Conservation (phyloP, 179 eudicot species). For the Vitellaria paradoxa region DNA sequence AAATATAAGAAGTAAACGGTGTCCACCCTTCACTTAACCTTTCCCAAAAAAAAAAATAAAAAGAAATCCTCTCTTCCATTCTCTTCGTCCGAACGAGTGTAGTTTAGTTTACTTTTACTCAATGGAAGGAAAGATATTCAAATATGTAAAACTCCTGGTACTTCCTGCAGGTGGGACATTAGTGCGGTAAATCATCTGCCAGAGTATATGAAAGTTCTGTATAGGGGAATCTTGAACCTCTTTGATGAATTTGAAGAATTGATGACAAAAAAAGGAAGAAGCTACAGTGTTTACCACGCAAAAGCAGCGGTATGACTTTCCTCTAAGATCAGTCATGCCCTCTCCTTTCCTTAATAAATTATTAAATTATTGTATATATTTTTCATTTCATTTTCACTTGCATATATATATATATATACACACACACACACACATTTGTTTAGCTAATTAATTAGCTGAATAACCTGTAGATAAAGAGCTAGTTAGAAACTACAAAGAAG, state of each 20-base stretch:
- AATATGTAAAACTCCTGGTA: slow-evolving; percentile 14
- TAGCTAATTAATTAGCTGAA: no score
- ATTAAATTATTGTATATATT: no score
- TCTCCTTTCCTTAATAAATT: no score
- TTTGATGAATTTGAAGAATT: slow-evolving; percentile 23
- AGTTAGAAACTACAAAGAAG: not conserved
- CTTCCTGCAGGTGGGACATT: slow-evolving; percentile 27
- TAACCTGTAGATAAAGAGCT: slow-evolving; percentile 19
- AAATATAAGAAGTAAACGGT: not conserved
- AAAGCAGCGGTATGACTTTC: slow-evolving; percentile 18
- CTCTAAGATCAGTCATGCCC: not conserved
- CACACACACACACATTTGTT: no score
- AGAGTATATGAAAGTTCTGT: slow-evolving; percentile 23
- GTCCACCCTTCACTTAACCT: no score
- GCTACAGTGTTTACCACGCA: slow-evolving; percentile 14
- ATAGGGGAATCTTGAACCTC: slow-evolving; percentile 19
- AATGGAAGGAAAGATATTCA: slow-evolving; percentile 1
- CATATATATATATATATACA: not conserved
- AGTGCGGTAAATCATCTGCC: slow-evolving; percentile 22
- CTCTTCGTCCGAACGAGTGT: no score
- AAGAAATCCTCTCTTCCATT: no score
- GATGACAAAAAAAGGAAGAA: slow-evolving; percentile 9
- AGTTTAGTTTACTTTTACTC: no score
- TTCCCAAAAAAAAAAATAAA: no score
- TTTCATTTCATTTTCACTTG: not conserved